Evolutionary conservation across 805 yeast genomes (phyloP), one percentile per base, ranked within the genome.

Genomic region (Candida broadrunensis): DNA sequence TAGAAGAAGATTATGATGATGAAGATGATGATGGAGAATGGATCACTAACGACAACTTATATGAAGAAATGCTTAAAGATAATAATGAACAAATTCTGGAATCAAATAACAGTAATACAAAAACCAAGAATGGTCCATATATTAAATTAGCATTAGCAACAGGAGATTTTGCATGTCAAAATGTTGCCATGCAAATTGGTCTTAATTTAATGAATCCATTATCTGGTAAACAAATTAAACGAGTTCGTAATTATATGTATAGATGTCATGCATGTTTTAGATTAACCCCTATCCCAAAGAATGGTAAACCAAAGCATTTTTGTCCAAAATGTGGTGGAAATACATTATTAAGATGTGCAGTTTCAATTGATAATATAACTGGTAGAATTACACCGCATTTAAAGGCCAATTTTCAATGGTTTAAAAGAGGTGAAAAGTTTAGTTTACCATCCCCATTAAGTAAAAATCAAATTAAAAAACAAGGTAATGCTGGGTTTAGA

Each of bases 141-240:
- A 74, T 83, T 43, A 77, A 81, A 47, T 93, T 84, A 15, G 99
- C 97, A 2, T 65, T 93, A 37, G 83, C 96, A 0, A 85, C 97
- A 0, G 96, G 96, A 20, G 99, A 93, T 78, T 93, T 91, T 67
- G 98, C 99, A 2, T 88, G 91, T 55, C 99, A 93, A 63, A 93
- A 93, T 63, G 96, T 90, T 13, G 78, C 96, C 1, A 73, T 93
- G 67, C 98, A 91, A 62, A 75, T 93, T 52, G 97, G 97, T 4
- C 63, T 93, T 43, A 85, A 87, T 49, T 71, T 91, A 50, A 84
- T 93, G 81, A 90, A 90, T 62, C 72, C 86, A 18, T 75, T 79
- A 67, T 80, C 90, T 1, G 99, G 99, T 16, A 70, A 82, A 47
- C 88, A 83, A 53, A 90, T 93, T 63, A 84, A 80, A 50, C 79